Percentiles rank a stretch among this genome's conserved stretches.
Conservation (phyloP, 768 basidiomycete genomes). For the Boletus tomentosulus region DNA sequence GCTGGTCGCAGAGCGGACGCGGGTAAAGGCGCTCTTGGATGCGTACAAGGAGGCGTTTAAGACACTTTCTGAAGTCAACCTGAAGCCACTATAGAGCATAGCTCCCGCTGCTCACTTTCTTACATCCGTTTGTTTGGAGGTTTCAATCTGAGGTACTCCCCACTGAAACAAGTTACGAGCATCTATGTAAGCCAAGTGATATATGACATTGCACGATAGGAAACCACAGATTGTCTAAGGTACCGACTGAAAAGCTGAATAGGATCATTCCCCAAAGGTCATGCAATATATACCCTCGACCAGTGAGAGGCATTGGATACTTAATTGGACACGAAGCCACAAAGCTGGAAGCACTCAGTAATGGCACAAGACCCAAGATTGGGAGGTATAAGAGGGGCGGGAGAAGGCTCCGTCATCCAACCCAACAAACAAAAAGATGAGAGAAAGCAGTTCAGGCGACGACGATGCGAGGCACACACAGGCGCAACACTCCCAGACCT, state of each 20-base stretch:
- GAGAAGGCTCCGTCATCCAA: not conserved
- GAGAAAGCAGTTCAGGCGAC: slow-evolving; percentile 6
- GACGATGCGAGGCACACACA: not conserved
- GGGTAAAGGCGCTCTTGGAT: slow-evolving; percentile 91
- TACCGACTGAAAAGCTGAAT: not conserved
- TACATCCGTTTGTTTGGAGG: not conserved
- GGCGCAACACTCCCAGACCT: not conserved
- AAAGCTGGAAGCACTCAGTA: slow-evolving; percentile 14
- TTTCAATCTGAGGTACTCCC: not conserved
- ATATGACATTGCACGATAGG: not conserved
- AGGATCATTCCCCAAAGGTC: too few relatives aligned
- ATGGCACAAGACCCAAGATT: slow-evolving; percentile 9
- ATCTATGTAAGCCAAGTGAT: not conserved
- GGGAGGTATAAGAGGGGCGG: not conserved
- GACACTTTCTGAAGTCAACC: slow-evolving; percentile 75
- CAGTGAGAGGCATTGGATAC: too few relatives aligned
- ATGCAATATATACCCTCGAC: too few relatives aligned
- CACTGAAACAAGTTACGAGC: not conserved
- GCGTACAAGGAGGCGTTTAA: slow-evolving; percentile 96
- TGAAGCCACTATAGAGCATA: slow-evolving; percentile 51
- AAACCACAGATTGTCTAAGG: not conserved
- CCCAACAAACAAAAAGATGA: not conserved
- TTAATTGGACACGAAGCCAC: slow-evolving; percentile 6
- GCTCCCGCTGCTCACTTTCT: not conserved
- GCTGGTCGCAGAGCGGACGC: slow-evolving; percentile 85